Base-by-base conservation (phyloP, 1,284 basidiomycete genomes). In the Ustilago shanxiensis region DNA sequence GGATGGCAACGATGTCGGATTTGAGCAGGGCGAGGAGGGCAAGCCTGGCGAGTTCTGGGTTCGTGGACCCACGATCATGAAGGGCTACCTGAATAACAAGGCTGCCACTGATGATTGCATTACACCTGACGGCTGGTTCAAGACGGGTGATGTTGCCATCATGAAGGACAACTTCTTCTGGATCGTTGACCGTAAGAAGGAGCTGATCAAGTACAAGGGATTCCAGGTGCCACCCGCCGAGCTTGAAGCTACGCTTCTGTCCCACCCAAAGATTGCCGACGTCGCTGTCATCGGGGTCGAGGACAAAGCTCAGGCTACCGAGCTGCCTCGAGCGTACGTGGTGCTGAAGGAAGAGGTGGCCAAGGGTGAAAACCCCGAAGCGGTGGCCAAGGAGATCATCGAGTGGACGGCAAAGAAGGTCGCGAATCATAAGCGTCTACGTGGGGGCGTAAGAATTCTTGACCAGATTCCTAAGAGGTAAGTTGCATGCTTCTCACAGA, bases 21-120 rank as follows among this genome's bases (percentile, higher is more conserved):
- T 67, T 59, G 71, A 83, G 3, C 88, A 89, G 72, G 90, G 88
- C 18, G 87, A 89, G 50, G 88, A 88, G 2, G 89, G 75, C 66
- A 79, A 81, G 37, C 79, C 80, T 7, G 80, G 80, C 29, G 79
- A 82, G 51, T 68, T 82, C 49, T 73, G 70, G 67, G 72, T 80
- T 3, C 66, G 69, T 10, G 70, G 69, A 0, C 67, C 67, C 0
- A 69, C 67, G 10, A 62, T 79, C 52, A 79, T 82, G 79, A 72
- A 74, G 58, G 80, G 80, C 18, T 82, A 82, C 55, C 59, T 79
- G 54, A 75, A 69, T 65, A 76, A 81, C 61, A 64, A 70, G 57
- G 71, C 52, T 26, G 64, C 67, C 6, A 81, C 74, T 18, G 59
- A 64, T 28, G 72, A 75, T 56, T 72, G 73, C 52, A 77, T 82